Base-by-base conservation (phyloP, 2,329 filamentous ascomycete genomes). In the Pseudopyrenochaeta lycopersici region DNA sequence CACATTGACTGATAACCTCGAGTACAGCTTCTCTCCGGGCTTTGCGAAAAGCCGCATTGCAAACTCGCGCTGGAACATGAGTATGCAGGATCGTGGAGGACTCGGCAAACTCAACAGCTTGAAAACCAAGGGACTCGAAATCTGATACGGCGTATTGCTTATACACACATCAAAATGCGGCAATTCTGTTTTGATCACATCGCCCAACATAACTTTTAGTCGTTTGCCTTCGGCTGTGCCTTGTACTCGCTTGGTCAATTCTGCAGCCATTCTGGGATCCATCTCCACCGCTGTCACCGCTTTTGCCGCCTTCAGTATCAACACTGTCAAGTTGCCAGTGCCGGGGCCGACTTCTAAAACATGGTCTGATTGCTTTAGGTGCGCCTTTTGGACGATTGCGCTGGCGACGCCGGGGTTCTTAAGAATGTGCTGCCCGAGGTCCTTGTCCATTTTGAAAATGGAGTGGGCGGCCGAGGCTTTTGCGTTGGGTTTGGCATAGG, bases 41-140 rank as follows among this genome's bases (percentile, higher is more conserved):
- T 89, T 88, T 12, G 95, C 95, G 51, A 96, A 94, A 31, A 98
- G 81, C 33, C 94, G 87, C 75, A 96, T 88, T 15, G 93, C 93
- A 70, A 97, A 97, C 78, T 98, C 94, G 71, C 92, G 88, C 80
- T 98, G 94, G 70, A 96, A 95, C 92, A 97, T 97, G 78, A 98
- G 91, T 61, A 98, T 86, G 66, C 90, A 93, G 55, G 87, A 88
- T 30, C 94, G 82, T 0, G 95, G 95, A 0, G 92, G 89, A 38
- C 92, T 92, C 4, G 86, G 87, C 60, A 94, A 87, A 23, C 90
- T 86, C 46, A 98, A 85, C 41, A 98, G 87, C 77, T 94, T 89
- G 83, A 97, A 97, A 46, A 95, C 92, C 41, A 99, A 82, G 2
- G 94, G 95, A 60, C 89, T 92, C 10, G 91, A 96, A 71, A 98